Percentiles rank a stretch among this genome's conserved stretches.
Conservation (phyloP, 2,329 filamentous ascomycete genomes). For the Bretziella fagacearum region DNA sequence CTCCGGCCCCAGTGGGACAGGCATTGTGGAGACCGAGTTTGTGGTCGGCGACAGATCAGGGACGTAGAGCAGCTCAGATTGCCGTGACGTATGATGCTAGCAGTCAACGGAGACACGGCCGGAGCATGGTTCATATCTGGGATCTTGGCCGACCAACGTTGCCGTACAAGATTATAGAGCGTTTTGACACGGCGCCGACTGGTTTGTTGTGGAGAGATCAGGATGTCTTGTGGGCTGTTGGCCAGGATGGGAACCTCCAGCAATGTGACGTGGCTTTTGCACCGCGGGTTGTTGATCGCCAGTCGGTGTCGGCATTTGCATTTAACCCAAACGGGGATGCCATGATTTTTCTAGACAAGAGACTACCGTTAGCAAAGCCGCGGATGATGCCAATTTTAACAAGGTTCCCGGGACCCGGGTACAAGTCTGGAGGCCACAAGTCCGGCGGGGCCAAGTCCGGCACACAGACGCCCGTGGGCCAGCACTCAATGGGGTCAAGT, state of each 20-base stretch:
- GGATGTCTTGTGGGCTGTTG: conserved; percentile 49
- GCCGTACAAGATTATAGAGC: conserved; percentile 48
- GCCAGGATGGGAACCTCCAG: conserved; percentile 42
- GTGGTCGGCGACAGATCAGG: conserved; percentile 47
- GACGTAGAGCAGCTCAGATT: conserved; percentile 42
- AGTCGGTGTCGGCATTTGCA: conserved; percentile 41
- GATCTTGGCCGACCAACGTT: conserved; percentile 50
- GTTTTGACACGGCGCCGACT: conserved; percentile 40
- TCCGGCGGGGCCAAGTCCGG: no score
- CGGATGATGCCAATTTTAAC: background rate
- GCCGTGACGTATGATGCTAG: conserved; percentile 45
- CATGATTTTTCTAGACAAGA: conserved; percentile 45
- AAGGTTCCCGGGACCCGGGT: no score
- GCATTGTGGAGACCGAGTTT: conserved; percentile 47
- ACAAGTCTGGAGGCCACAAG: no score
- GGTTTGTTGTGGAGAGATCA: conserved; percentile 46
- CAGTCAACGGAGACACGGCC: conserved; percentile 35
- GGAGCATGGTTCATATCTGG: conserved; percentile 47
- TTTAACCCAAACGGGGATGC: conserved; percentile 44
- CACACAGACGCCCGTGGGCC: no score
- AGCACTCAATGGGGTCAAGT: conserved; percentile 30
- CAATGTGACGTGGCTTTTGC: conserved; percentile 51
- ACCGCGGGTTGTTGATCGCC: conserved; percentile 43
- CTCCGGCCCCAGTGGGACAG: conserved; percentile 41
- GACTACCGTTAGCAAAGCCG: conserved; percentile 19